Evolutionary conservation across 257 asterid genomes (phyloP).

Genomic region (Solanum bulbocastanum): DNA sequence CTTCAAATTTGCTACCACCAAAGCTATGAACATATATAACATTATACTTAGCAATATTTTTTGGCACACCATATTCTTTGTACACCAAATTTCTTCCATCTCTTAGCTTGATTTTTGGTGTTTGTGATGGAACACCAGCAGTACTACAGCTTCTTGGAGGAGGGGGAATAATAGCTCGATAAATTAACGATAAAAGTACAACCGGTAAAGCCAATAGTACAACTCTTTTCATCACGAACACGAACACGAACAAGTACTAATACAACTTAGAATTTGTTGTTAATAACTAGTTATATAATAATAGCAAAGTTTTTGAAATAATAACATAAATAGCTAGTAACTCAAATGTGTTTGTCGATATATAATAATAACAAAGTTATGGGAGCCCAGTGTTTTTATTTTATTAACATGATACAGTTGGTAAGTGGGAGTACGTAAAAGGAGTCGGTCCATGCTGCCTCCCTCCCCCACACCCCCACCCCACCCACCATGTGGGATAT

Average conservation of each 20-base stretch:
- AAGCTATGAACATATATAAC: conserved; percentile 67
- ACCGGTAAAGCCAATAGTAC: conserved; percentile 25
- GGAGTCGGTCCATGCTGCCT: neutral
- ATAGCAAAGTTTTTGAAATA: neutral
- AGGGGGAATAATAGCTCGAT: conserved; percentile 49
- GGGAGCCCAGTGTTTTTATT: neutral
- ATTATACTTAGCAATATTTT: conserved; percentile 44
- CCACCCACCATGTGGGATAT: too few species aligned
- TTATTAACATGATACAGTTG: too few species aligned
- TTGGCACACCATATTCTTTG: conserved; percentile 72
- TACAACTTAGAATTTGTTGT: neutral
- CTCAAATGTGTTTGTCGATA: neutral
- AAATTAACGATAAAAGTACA: conserved; percentile 45
- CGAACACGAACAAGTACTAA: neutral
- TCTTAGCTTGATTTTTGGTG: conserved; percentile 54
- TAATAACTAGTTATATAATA: neutral
- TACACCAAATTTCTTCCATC: conserved; percentile 77
- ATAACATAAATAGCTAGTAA: neutral
- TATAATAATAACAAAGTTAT: neutral
- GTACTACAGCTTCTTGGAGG: conserved; percentile 57
- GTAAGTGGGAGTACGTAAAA: neutral
- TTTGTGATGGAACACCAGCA: conserved; percentile 39
- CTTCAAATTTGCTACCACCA: conserved; percentile 46
- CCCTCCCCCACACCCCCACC: neutral
- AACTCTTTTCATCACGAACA: conserved; percentile 8